Percentiles rank a stretch among this genome's conserved stretches.
phyloP scores from a whole-genome alignment of 108 stramenopile species.

The Pinguiococcus pyrenoidosus region DNA sequence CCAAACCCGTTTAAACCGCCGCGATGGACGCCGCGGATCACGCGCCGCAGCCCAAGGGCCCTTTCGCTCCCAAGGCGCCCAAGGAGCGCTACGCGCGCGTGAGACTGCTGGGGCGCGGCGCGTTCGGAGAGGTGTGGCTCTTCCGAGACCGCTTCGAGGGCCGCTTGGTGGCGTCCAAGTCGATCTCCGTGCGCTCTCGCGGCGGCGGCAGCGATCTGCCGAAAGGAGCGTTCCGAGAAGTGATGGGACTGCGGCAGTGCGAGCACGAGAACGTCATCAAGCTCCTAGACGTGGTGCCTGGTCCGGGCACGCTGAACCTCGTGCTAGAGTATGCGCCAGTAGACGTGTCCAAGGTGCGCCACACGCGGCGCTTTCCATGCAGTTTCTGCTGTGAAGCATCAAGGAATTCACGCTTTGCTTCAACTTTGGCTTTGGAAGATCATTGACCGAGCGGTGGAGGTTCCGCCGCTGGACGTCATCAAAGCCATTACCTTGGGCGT shows the following conservation, averaged over 20 bases:
- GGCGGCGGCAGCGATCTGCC: slow-evolving; percentile 1
- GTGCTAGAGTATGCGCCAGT: slow-evolving; percentile 19
- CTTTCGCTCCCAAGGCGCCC: too few relatives aligned
- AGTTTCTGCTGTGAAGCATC: too few relatives aligned
- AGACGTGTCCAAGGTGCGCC: slow-evolving; percentile 13
- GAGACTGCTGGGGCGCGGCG: too few relatives aligned
- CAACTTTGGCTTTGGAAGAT: neutral
- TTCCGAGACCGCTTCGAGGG: neutral
- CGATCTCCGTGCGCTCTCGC: neutral
- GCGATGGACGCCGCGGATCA: too few relatives aligned
- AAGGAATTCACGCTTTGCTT: neutral
- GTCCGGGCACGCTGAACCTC: neutral
- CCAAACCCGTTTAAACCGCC: too few relatives aligned
- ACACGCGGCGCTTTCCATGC: too few relatives aligned
- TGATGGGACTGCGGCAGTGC: slow-evolving; percentile 3
- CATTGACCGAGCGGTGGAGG: neutral
- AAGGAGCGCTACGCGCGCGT: too few relatives aligned
- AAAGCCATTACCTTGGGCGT: slow-evolving; percentile 8
- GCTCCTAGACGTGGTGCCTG: slow-evolving; percentile 7
- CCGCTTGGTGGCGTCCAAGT: neutral
- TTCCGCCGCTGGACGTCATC: neutral
- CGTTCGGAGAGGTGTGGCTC: neutral
- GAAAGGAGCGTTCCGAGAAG: slow-evolving; percentile 11
- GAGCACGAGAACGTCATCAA: slow-evolving; percentile 1
- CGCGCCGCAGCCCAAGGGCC: too few relatives aligned